Percentiles rank a stretch among this genome's conserved stretches.
phyloP scores from a whole-genome alignment of 495 filamentous ascomycete genomes.

The Polyplosphaeria fusca region DNA sequence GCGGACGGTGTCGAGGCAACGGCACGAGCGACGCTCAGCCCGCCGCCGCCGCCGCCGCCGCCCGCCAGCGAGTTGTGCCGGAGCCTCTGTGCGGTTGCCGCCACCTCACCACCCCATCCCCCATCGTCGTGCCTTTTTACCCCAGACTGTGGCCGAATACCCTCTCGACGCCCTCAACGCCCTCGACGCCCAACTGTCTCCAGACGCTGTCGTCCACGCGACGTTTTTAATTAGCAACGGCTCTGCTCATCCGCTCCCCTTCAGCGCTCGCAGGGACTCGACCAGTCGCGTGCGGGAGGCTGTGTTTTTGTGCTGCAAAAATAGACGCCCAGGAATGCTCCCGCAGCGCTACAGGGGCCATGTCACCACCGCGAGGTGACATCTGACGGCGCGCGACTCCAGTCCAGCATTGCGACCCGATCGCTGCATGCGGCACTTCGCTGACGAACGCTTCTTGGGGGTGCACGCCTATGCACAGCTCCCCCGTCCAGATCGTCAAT shows the following conservation, averaged over 20 bases:
- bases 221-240: neutral
- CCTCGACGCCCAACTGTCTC: too few species aligned
- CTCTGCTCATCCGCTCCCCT: neutral
- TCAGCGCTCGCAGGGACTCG: neutral
- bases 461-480: neutral
- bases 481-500: neutral
- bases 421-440: neutral
- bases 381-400: neutral
- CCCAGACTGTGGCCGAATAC: neutral
- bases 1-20: neutral
- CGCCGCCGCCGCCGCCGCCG: neutral
- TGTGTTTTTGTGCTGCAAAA: neutral
- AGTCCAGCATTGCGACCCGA: neutral
- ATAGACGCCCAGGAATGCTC: neutral
- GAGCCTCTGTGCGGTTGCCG: too few species aligned
- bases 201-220: neutral
- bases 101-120: too few species aligned
- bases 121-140: too few species aligned
- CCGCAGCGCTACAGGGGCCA: neutral
- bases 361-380: neutral
- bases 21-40: neutral
- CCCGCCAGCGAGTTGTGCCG: neutral
- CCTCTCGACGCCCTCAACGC: neutral
- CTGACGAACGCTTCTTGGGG: neutral
- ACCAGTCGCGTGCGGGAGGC: neutral